Percentiles rank a stretch among this genome's conserved stretches.
These are phyloP conservation scores for Zygnema cylindricum DNA, from an alignment of 139 green algal species.

Conservation along the genomic window DNA sequence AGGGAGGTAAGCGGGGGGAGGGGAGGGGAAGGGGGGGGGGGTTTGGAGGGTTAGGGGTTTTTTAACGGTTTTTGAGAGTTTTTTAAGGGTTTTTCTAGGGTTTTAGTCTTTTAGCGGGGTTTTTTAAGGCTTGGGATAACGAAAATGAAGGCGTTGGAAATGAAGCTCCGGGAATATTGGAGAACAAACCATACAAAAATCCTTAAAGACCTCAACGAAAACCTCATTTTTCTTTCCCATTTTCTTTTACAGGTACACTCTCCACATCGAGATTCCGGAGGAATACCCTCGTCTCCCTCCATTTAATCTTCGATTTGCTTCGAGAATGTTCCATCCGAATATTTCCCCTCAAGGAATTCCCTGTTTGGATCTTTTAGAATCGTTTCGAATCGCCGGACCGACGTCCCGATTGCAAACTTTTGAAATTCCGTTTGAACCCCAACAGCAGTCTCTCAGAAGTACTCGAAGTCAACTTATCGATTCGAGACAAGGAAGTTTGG, in stretches of 20 bases:
- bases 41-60: too few relatives aligned
- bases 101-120: too few relatives aligned
- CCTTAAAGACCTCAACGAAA: too few relatives aligned
- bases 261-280: neutral
- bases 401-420: neutral
- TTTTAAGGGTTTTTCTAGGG: too few relatives aligned
- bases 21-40: too few relatives aligned
- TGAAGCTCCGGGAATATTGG: too few relatives aligned
- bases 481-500: neutral
- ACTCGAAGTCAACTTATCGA: neutral
- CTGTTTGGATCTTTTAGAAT: neutral
- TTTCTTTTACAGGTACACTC: neutral
- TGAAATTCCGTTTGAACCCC: neutral
- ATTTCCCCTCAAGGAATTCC: neutral
- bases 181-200: too few relatives aligned
- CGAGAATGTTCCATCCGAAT: constrained; percentile 20
- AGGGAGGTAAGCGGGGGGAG: constrained; percentile 1
- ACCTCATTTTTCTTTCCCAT: too few relatives aligned
- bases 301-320: neutral
- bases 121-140: too few relatives aligned
- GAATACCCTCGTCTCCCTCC: neutral
- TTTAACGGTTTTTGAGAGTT: too few relatives aligned
- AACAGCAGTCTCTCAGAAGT: neutral
- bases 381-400: neutral
- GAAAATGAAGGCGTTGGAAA: too few relatives aligned